Evolutionary conservation across 345 rosid species (phyloP), one percentile per base, ranked within the genome.

Genomic region (Eucalyptus sp.): DNA sequence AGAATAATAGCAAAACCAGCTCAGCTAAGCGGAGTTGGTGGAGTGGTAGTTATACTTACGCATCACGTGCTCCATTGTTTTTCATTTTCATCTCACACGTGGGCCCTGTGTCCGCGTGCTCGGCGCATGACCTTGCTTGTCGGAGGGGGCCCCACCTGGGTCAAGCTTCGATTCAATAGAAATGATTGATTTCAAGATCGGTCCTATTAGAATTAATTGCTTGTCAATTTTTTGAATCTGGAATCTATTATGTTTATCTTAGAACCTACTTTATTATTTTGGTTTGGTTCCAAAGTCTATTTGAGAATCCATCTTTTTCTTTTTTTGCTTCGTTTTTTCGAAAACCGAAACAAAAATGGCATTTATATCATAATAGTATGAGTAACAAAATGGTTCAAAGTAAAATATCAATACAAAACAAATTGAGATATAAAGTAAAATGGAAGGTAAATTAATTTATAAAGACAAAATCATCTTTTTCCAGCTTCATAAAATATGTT

Each of bases 191-290:
- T 62, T 6, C 11, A 64, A 4, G 9, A 51, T 51, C 25, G 20
- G 58, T 0, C 13, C 64, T 15, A 9, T n/a, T 8, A 14, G 0
- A 66, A 14, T 5, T 4, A 66, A 14, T 5, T 4, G 2, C 0
- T n/a, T 1, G 0, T 2, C 41, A 66, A 0, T 68, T 68, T 68
- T 68, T 2, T 3, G 7, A 68, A 68, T 33, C 7, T 33, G 2
- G 4, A 68, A 33, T 68, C 1, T 33, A 68, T 1, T 3, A 2
- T 15, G 2, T 66, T 4, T 66, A 9, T 9, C 10, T 66, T 1
- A 5, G 5, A 64, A 64, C 3, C 10, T n/a, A n/a, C 7, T 10
- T 68, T 68, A 5, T 68, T 68, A 33, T 68, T 68, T 8, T 2
- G 7, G 1, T 10, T 9, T 2, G 13, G 16, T 33, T 68, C 25